A percentile compares a stretch with the other conserved stretches of the same genome.
Evolutionary conservation across 1,139 yeast genomes (phyloP).

Genomic region (Debaryomyces coudertii): DNA sequence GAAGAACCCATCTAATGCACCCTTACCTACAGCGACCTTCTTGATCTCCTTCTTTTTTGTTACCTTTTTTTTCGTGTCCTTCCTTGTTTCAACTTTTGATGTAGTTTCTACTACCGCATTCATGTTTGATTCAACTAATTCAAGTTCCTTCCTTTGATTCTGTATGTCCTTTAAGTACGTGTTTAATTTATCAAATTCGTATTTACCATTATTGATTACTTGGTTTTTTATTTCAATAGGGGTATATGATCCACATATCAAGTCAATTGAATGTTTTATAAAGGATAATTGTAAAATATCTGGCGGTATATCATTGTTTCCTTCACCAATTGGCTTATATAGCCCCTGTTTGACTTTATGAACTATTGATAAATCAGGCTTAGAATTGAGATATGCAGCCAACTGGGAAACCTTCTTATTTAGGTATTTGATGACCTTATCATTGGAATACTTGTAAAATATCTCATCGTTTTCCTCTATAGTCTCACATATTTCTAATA

Average conservation of each 20-base stretch:
- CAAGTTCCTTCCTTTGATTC: slow-evolving; percentile 30
- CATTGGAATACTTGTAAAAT: slow-evolving; percentile 48
- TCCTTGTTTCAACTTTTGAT: slow-evolving; percentile 21
- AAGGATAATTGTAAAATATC: slow-evolving; percentile 30
- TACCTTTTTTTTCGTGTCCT: slow-evolving; percentile 25
- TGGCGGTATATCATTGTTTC: slow-evolving; percentile 27
- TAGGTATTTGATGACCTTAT: slow-evolving; percentile 36
- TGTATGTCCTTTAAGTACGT: slow-evolving; percentile 32
- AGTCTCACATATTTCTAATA: slow-evolving; percentile 46
- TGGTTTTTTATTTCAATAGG: slow-evolving; percentile 20
- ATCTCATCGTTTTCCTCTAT: slow-evolving; percentile 51
- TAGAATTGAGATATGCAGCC: slow-evolving; percentile 24
- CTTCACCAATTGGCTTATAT: slow-evolving; percentile 21
- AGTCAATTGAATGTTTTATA: slow-evolving; percentile 31
- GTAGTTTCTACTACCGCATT: slow-evolving; percentile 25
- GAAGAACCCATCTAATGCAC: slow-evolving; percentile 67
- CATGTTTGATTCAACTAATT: slow-evolving; percentile 33
- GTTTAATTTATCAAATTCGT: slow-evolving; percentile 35
- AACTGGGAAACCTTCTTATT: slow-evolving; percentile 33
- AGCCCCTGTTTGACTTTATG: slow-evolving; percentile 23
- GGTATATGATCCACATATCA: slow-evolving; percentile 34
- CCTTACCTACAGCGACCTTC: slow-evolving; percentile 56
- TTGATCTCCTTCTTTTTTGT: slow-evolving; percentile 24
- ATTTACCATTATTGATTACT: slow-evolving; percentile 16
- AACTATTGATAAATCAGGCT: slow-evolving; percentile 12